Base-by-base conservation (phyloP, 306 rosid species). In the Acmispon strigosus region DNA sequence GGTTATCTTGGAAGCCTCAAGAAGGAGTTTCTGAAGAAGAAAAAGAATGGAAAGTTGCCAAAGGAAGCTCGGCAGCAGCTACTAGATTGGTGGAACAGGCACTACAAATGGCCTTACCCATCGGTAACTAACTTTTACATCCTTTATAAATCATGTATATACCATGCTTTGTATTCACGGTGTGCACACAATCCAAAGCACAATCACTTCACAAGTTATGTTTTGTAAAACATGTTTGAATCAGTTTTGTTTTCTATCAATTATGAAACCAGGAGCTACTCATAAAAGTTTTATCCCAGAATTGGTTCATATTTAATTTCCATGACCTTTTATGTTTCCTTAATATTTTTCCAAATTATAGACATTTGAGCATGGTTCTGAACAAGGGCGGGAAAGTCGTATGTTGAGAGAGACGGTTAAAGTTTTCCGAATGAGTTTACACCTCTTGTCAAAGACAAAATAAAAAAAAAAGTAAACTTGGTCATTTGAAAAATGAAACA, bases 21-120 rank as follows among this genome's bases (percentile, higher is more conserved):
- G 86, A 95, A 94, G 78, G 99, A 94, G 42, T 91, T 94, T 85
- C 72, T 91, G 91, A 94, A 91, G 89, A 94, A 94, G 87, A 79
- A 92, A 77, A 91, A 94, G 87, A 94, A 94, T 63, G 97, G 99
- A 15, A 94, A 91, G 80, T 84, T 94, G 53, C 99, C 96, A 2
- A 94, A 89, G 77, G 99, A 94, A 71, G 99, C 99, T 48, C 72
- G 99, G 32, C 99, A 94, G 18, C 91, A 94, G 66, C 75, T 94
- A 48, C 96, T 94, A 1, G 99, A 91, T 69, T 91, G 99, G 99
- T 91, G 99, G 99, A 91, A 85, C 81, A 73, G 91, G 51, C 97
- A 94, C 68, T 91, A 94, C 84, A 94, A 91, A 76, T 94, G 99
- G 97, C 97, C 97, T 20, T 94, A 94, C 62, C 99, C 99, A 11